phyloP scores from a whole-genome alignment of 345 rosid genomes.

The Anastatica hierochuntica region DNA sequence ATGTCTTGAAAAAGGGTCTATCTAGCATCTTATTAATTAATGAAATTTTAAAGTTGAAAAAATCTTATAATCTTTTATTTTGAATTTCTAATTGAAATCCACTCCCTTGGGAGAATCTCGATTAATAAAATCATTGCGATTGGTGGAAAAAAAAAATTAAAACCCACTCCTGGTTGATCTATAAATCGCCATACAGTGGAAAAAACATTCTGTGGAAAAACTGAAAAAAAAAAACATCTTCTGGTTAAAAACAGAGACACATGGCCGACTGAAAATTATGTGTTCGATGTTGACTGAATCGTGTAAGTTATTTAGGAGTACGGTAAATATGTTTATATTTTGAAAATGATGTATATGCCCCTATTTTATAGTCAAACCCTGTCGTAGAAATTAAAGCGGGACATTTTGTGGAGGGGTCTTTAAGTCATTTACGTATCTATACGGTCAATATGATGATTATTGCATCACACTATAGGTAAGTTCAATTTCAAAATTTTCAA shows the following conservation, averaged over 20 bases:
- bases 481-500: conserved; percentile 16
- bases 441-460: conserved; percentile 1
- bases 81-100: too few relatives aligned
- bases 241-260: conserved; percentile 25
- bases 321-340: conserved; percentile 31
- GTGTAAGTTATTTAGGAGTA: conserved; percentile 25
- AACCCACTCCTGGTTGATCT: too few relatives aligned
- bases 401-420: background rate
- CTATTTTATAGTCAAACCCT: background rate
- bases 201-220: conserved; percentile 24
- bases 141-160: too few relatives aligned
- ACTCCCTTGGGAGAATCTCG: too few relatives aligned
- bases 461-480: too few relatives aligned
- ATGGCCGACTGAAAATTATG: conserved; percentile 15
- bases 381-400: background rate
- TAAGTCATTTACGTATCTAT: conserved; percentile 9
- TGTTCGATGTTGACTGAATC: conserved; percentile 20
- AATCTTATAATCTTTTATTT: too few relatives aligned
- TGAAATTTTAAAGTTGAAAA: too few relatives aligned
- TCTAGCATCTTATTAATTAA: too few relatives aligned
- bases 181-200: conserved; percentile 8
- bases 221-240: conserved; percentile 21
- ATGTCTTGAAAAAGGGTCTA: too few relatives aligned
- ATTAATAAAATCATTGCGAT: too few relatives aligned
- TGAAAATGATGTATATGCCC: conserved; percentile 1